Evolutionary conservation across 139 green algal species (phyloP).

Genomic region (Chlorella sorokiniana): DNA sequence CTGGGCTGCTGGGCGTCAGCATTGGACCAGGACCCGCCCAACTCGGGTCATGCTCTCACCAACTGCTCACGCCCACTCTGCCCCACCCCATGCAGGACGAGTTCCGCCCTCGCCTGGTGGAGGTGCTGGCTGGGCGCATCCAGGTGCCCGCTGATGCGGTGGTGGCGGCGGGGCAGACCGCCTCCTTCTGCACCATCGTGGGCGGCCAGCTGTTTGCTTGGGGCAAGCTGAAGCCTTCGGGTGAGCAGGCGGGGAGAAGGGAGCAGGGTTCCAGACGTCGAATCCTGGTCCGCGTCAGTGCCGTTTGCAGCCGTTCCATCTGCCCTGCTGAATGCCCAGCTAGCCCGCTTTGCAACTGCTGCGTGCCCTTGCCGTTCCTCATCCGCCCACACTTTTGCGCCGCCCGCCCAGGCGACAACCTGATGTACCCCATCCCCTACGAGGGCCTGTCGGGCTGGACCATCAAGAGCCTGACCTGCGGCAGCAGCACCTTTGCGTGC

Average conservation of each 20-base stretch:
- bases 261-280: not conserved
- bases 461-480: constrained; percentile 78
- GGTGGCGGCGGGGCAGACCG: constrained; percentile 59
- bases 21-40: too few species aligned
- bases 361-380: not conserved
- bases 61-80: not conserved
- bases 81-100: constrained; percentile 68
- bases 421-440: constrained; percentile 85
- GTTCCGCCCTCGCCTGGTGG: constrained; percentile 71
- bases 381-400: not conserved
- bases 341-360: too few species aligned
- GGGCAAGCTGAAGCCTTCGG: constrained; percentile 88
- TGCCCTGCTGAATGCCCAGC: too few species aligned
- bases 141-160: constrained; percentile 25
- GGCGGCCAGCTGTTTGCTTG: constrained; percentile 87
- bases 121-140: constrained; percentile 70
- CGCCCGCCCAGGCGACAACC: constrained; percentile 75
- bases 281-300: too few species aligned
- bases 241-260: not conserved
- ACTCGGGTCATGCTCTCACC: not conserved
- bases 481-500: constrained; percentile 76
- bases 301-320: too few species aligned
- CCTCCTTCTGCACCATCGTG: constrained; percentile 75
- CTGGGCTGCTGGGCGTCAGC: too few species aligned
- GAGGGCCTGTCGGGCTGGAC: constrained; percentile 88